Base-by-base conservation (phyloP, 495 filamentous ascomycete species). In the Aspergillus taichungensis region DNA sequence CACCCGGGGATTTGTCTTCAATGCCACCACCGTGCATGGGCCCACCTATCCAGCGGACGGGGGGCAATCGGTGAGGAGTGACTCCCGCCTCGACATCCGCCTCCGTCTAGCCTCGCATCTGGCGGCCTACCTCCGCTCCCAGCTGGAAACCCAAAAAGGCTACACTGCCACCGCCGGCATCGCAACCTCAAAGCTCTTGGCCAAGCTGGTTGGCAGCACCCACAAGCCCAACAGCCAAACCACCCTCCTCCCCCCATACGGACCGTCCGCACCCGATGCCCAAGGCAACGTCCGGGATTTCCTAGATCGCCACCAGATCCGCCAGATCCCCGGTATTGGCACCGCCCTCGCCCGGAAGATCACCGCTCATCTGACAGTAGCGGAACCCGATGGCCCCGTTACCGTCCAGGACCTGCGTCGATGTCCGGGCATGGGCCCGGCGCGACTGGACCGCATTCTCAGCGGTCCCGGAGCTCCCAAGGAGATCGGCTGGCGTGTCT, bases 211-310 rank as follows among this genome's bases (percentile, higher is more conserved):
- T 18, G 91, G 91, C 13, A 87, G 78, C 66, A 64, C 83, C 34
- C 78, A 95, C 57, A 95, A 95, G 63, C 91, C 91, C 0, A 81
- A 83, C 37, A 81, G 77, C 42, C 91, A 94, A 57, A 95, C 91
- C 0, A 84, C 85, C 5, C 77, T 97, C 3, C 63, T 94, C 5
- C 77, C 82, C 8, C 80, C 83, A 2, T 79, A 79, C 41, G 60
- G 62, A 13, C 11, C 50, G 8, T 32, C 52, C 10, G 36, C 40
- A 13, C 51, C 52, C 28, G 45, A 38, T 8, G 45, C 37, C 1
- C 45, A 55, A 4, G 72, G 68, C 54, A 84, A 82, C 51, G 71
- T 87, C 28, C 64, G 64, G 2, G 49, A 54, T 0, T 95, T 97
- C 54, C 70, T 97, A 44, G 88, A 94, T 52, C 55, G 47, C 12